Base-by-base conservation (phyloP, 1,284 basidiomycete genomes). In the Fomitiporia mediterranea region DNA sequence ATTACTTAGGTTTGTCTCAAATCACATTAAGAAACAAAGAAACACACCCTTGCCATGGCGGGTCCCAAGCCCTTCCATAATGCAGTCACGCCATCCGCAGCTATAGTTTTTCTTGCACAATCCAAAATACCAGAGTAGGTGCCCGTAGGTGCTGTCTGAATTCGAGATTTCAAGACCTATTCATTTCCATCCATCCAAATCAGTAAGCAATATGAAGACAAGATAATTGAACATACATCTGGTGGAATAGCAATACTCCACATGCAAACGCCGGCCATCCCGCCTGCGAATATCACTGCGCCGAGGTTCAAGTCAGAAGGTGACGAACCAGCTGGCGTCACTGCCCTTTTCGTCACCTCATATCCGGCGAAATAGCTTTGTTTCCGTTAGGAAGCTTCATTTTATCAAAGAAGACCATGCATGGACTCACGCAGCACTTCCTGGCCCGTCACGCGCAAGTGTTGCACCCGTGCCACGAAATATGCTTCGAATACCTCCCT, bases 41-140 rank as follows among this genome's bases (percentile, higher is more conserved):
- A 63, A 78, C 78, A 66, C 77, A 88, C 93, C 67, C 94, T 76
- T 51, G 84, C 88, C 94, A 98, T 98, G 17, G 96, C 96, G 23
- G 97, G 97, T 52, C 92, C 95, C 68, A 98, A 93, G 25, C 96
- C 97, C 74, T 91, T 98, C 91, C 95, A 99, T 30, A 99, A 77
- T 4, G 96, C 95, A 38, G 75, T 77, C 23, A 91, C 76, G 48
- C 97, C 97, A 70, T 98, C 95, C 58, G 79, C 80, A n/a, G 91
- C 90, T 62, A 99, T 89, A 3, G 94, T 93, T 74, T 98, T 93
- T 53, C 86, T 77, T 30, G 89, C 84, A 68, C 97, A 99, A 71
- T 99, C 97, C 59, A 98, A 65, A 68, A 99, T 83, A 38, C 97
- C 94, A 47, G 84, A 86, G 75, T 99, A 99, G 11, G 94, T 98